These are phyloP conservation scores for Colletotrichum nymphaeae DNA, from an alignment of 2,329 filamentous ascomycete species.

Conservation along the genomic window DNA sequence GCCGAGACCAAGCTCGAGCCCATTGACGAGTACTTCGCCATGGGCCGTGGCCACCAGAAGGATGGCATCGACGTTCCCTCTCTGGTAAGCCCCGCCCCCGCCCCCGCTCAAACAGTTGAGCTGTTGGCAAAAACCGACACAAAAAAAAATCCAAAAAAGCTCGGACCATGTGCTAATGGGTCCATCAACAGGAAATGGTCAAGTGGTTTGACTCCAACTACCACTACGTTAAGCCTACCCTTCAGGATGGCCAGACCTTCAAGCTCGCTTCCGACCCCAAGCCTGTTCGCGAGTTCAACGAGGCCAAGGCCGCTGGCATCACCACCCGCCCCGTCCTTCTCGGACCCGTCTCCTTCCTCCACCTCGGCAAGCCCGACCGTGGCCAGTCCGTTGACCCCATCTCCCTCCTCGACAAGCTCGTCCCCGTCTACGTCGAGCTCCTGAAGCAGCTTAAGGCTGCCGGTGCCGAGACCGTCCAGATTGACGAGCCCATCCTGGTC, in stretches of 20 bases:
- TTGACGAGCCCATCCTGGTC: conserved; percentile 97
- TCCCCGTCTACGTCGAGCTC: conserved; percentile 95
- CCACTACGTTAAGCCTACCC: conserved; percentile 99
- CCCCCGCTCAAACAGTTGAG: conserved; percentile 20
- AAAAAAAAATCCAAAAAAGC: background rate
- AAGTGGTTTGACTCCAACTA: conserved; percentile 99
- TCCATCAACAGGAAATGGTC: conserved; percentile 81
- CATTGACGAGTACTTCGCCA: conserved; percentile 98
- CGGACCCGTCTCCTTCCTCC: conserved; percentile 96
- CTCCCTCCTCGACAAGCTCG: conserved; percentile 89
- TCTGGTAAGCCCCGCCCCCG: conserved; percentile 55
- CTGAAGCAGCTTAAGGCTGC: conserved; percentile 93
- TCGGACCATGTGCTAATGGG: conserved; percentile 17
- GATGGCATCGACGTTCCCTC: conserved; percentile 90
- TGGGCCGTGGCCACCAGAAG: conserved; percentile 99
- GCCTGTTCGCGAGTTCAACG: conserved; percentile 92
- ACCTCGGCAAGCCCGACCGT: conserved; percentile 98
- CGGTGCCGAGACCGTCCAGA: conserved; percentile 96
- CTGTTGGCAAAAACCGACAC: conserved; percentile 54
- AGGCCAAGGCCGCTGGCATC: conserved; percentile 98
- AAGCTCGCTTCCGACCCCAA: conserved; percentile 89
- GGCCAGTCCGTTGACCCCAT: conserved; percentile 93
- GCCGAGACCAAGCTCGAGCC: conserved; percentile 87
- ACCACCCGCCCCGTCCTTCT: conserved; percentile 92
- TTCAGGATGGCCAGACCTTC: conserved; percentile 97